These are phyloP conservation scores for Sporobolomyces roseus DNA, from an alignment of 768 basidiomycete genomes.

Conservation along the genomic window DNA sequence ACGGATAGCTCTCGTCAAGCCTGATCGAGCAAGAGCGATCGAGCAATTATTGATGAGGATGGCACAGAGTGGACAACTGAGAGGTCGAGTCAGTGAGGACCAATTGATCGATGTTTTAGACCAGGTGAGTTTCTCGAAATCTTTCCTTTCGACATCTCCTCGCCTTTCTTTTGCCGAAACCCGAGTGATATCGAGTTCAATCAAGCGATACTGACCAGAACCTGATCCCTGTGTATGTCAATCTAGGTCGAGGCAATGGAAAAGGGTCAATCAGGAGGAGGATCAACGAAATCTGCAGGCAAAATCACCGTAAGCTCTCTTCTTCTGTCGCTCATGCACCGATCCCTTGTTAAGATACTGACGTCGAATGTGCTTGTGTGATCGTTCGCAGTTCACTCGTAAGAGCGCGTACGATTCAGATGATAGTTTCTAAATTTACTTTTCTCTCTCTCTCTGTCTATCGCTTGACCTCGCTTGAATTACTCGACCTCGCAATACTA, in stretches of 20 bases:
- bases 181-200: no score
- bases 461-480: no score
- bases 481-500: no score
- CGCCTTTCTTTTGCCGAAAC: no score
- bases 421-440: slow-evolving; percentile 47
- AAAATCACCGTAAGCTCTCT: slow-evolving; percentile 51
- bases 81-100: slow-evolving; percentile 68
- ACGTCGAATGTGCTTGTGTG: background rate
- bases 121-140: slow-evolving; percentile 56
- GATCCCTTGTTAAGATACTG: background rate
- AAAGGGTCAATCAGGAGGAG: slow-evolving; percentile 38
- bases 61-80: slow-evolving; percentile 76
- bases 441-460: no score
- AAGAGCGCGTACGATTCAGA: slow-evolving; percentile 65
- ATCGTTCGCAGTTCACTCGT: slow-evolving; percentile 58
- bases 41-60: slow-evolving; percentile 72
- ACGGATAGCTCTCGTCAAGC: slow-evolving; percentile 79
- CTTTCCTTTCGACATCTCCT: no score
- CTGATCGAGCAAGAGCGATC: slow-evolving; percentile 73
- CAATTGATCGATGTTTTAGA: slow-evolving; percentile 82
- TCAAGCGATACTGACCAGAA: no score
- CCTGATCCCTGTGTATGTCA: background rate
- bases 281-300: slow-evolving; percentile 50
- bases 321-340: background rate
- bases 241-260: slow-evolving; percentile 59